Evolutionary conservation across 2,329 filamentous ascomycete genomes (phyloP).

Genomic region (Calycina herbarum): DNA sequence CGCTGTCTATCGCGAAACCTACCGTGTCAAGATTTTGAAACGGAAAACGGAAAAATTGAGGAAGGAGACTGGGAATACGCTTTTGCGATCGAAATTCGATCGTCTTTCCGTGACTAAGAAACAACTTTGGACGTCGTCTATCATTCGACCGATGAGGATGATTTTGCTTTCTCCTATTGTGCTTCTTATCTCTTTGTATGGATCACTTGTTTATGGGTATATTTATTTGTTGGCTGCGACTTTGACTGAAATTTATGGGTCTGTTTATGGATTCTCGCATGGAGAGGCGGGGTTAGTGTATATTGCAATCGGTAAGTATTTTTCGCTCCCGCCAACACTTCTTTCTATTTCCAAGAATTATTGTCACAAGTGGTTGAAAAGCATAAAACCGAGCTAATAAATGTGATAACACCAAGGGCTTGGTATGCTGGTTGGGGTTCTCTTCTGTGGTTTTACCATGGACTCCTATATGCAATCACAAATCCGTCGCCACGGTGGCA

Average conservation of each 20-base stretch:
- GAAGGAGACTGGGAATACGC: conserved; percentile 42
- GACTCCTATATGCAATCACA: neutral
- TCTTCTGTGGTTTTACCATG: neutral
- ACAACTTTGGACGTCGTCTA: conserved; percentile 40
- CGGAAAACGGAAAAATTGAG: conserved; percentile 37
- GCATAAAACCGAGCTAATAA: no score
- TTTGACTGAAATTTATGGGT: conserved; percentile 27
- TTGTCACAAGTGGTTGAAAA: no score
- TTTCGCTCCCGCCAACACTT: neutral
- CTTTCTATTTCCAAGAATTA: no score
- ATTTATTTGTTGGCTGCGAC: conserved; percentile 29
- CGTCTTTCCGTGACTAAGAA: conserved; percentile 29
- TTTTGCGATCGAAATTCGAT: conserved; percentile 46
- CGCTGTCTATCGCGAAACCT: conserved; percentile 44
- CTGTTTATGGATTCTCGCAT: conserved; percentile 43
- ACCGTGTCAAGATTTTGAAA: conserved; percentile 38
- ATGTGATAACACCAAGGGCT: neutral
- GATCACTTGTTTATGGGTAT: conserved; percentile 5
- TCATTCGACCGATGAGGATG: conserved; percentile 50
- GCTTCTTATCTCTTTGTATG: conserved; percentile 33
- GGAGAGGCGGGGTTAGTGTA: conserved; percentile 47
- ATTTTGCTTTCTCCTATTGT: conserved; percentile 37
- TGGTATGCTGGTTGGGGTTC: neutral
- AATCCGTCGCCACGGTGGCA: neutral
- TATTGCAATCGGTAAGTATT: conserved; percentile 43